Base-by-base conservation (phyloP, 148 eudicot genomes). In the Drosera capensis region DNA sequence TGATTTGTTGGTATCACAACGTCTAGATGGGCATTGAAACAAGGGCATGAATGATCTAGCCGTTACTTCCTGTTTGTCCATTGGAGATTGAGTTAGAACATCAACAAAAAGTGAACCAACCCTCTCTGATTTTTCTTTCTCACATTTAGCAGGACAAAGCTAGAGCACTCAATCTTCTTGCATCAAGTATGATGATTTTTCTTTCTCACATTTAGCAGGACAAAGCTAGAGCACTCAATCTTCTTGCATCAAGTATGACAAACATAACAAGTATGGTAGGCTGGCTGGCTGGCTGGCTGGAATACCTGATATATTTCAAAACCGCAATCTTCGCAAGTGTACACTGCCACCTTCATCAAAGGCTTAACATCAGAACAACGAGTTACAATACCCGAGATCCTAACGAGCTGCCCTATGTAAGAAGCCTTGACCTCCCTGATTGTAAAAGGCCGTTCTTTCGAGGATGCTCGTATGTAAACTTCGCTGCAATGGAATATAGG, bases 351-450 rank as follows among this genome's bases (percentile, higher is more conserved):
- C 66, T 92, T 83, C 95, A 92, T 92, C 61, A 92, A 57, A 21
- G 99, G 99, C 62, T 92, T 92, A 35, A 92, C 99, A 66, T 92
- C 99, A 20, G 99, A 81, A 63, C 99, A 92, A 1, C 99, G 94
- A 24, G 95, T 92, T 36, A 92, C 94, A 24, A 92, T 92, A 40
- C 99, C 99, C 46, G 99, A 79, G 66, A 85, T 65, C 63, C 80
- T 68, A 13, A 92, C 95, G 18, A 92, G 85, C 48, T 85, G 99
- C 8, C 99, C 99, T 51, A 92, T 92, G 49, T 92, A 49, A 30
- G 99, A 81, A 62, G 99, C 99, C 60, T 65, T 92, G 20, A 92
- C 94, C 64, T 85, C 94, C 66, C 99, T 70, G 31, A 90, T 85
- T 22, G 99, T 85, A 61, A 70, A 90, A 20, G 99, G 94, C 3